Evolutionary conservation across 768 basidiomycete genomes (phyloP).

Genomic region (Boletus sp.): DNA sequence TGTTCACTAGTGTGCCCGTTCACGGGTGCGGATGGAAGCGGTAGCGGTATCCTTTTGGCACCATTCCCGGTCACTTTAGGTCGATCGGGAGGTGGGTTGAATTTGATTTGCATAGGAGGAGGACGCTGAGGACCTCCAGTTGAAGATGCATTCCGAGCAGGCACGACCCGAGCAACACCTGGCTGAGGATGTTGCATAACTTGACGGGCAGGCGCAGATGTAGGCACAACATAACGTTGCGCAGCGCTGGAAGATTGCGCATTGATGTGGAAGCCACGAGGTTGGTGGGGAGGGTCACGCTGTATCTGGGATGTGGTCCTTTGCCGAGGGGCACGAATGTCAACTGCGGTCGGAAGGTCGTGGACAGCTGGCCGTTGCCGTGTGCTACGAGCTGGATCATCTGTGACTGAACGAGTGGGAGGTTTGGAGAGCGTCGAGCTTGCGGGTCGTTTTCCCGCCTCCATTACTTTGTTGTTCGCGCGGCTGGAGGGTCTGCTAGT

Average conservation of each 20-base stretch:
- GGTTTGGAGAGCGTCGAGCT: slow-evolving; percentile 10
- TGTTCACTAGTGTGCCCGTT: slow-evolving; percentile 1
- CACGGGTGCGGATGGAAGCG: slow-evolving; percentile 22
- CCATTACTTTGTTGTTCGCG: slow-evolving; percentile 13
- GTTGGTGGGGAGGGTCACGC: slow-evolving; percentile 12
- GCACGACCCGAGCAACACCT: slow-evolving; percentile 1
- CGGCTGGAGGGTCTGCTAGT: slow-evolving; percentile 25
- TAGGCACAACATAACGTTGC: slow-evolving; percentile 16
- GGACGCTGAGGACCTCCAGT: slow-evolving; percentile 26
- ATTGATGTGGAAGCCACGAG: slow-evolving; percentile 15
- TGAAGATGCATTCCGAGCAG: background rate
- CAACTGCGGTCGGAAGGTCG: background rate
- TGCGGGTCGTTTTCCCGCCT: slow-evolving; percentile 6
- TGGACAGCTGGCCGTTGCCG: slow-evolving; percentile 9
- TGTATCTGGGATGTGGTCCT: slow-evolving; percentile 18
- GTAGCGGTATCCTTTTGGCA: slow-evolving; percentile 33
- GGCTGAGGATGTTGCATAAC: slow-evolving; percentile 4
- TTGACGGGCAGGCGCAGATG: slow-evolving; percentile 10
- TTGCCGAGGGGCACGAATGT: slow-evolving; percentile 14
- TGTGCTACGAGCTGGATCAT: background rate
- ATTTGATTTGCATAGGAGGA: slow-evolving; percentile 21
- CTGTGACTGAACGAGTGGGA: slow-evolving; percentile 4
- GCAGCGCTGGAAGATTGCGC: slow-evolving; percentile 18
- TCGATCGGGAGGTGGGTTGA: slow-evolving; percentile 19
- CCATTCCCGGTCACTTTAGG: slow-evolving; percentile 29